Evolutionary conservation across 2,329 filamentous ascomycete genomes (phyloP).

Genomic region (Fonsecaea pedrosoi): DNA sequence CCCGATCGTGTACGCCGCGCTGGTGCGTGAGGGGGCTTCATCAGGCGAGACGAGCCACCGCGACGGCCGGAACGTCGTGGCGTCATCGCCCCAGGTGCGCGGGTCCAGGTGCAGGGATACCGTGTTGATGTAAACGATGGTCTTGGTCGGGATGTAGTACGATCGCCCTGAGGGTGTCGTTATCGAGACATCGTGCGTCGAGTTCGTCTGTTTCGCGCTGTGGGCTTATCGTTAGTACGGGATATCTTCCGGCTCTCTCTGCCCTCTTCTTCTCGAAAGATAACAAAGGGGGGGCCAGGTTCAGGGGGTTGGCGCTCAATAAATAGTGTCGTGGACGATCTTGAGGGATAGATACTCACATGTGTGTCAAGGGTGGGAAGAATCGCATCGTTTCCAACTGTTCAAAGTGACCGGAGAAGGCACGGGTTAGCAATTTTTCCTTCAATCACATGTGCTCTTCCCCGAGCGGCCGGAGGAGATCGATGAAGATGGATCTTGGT

Average conservation of each 20-base stretch:
- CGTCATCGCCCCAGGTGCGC: slow-evolving; percentile 43
- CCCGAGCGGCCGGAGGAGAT: too few species aligned
- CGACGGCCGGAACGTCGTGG: slow-evolving; percentile 48
- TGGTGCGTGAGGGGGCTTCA: slow-evolving; percentile 11
- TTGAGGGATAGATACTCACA: slow-evolving; percentile 29
- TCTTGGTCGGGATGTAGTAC: slow-evolving; percentile 45
- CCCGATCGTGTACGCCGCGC: slow-evolving; percentile 20
- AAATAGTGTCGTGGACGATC: not conserved
- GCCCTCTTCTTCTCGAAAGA: too few species aligned
- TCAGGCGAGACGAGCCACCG: slow-evolving; percentile 48
- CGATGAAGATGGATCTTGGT: not conserved
- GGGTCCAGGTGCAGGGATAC: slow-evolving; percentile 43
- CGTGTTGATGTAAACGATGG: slow-evolving; percentile 48
- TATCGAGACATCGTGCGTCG: slow-evolving; percentile 40
- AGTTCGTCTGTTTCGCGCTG: slow-evolving; percentile 43
- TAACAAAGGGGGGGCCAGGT: not conserved
- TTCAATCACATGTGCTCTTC: too few species aligned
- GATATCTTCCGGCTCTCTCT: too few species aligned
- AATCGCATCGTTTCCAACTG: slow-evolving; percentile 54
- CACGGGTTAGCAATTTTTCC: not conserved
- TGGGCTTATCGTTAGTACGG: not conserved
- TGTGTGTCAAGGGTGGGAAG: slow-evolving; percentile 50
- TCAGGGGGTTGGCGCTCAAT: not conserved
- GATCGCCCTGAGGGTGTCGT: slow-evolving; percentile 42
- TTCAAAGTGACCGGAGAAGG: not conserved